Evolutionary conservation across 441 rosid species (phyloP), one percentile per base, ranked within the genome.

Genomic region (Adansonia rubrostipa): DNA sequence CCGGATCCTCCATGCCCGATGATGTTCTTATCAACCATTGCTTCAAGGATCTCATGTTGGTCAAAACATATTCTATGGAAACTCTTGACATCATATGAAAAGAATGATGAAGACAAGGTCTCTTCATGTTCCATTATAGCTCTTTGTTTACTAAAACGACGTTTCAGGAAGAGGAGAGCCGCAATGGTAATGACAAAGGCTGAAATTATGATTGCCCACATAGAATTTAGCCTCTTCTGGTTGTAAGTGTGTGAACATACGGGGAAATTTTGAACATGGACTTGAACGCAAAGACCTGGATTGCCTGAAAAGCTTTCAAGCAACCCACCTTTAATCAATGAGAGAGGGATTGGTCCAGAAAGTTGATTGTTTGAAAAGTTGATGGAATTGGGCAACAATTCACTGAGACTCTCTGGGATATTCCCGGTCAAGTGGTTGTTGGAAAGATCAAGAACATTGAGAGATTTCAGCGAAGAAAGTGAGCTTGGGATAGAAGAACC

Each of bases 1-100:
- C 99, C 97, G 0, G 93, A 92, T 61, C 99, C 97, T 74, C 99
- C 99, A 63, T 86, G 96, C 9, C 98, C 98, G 60, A 92, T 94
- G 15, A 89, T 93, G 90, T 96, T 94, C 84, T 96, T 90, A 53
- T 89, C 90, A 48, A 87, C 87, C 88, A 96, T 85, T 64, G 94
- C 87, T 71, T 90, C 93, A 1, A 85, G 62, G 84, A 96, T 89
- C 89, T 96, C 97, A 20, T 81, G 86, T 80, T 86, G 93, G 71
- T 94, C 88, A 36, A 92, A 91, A 79, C 81, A 92, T 81, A 92
- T 82, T 61, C 91, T 87, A 78, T 92, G 99, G 91, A 94, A 96
- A 81, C 96, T 92, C 85, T 94, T 96, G 9, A 92, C 85, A 45
- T 90, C 90, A 44, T 88, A 92, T n/a, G 94, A 87, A 80, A 89